Conservation (phyloP, 2,329 filamentous ascomycete species). For the Fusarium falciforme region DNA sequence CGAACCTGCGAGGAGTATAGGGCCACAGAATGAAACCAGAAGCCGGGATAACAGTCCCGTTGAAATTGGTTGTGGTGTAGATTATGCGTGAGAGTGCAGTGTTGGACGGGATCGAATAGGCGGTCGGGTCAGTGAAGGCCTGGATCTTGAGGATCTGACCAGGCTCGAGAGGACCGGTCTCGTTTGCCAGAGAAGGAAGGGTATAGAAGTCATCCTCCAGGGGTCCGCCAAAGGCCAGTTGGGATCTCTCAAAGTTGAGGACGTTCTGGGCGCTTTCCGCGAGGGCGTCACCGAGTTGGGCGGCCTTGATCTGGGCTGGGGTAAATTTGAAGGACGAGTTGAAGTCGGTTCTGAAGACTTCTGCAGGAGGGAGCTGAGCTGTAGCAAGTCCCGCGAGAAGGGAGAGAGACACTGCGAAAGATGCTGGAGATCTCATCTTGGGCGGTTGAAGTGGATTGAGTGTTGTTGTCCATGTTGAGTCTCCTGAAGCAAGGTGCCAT, state of each 20-base stretch:
- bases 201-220: constrained; percentile 55
- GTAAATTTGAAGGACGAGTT: constrained; percentile 3
- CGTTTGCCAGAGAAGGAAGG: constrained; percentile 35
- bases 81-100: constrained; percentile 60
- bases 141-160: constrained; percentile 56
- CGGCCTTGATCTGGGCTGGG: neutral
- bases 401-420: neutral
- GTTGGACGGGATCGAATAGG: constrained; percentile 55
- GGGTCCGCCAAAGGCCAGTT: neutral
- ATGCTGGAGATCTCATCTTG: neutral
- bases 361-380: neutral
- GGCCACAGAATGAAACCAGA: constrained; percentile 65
- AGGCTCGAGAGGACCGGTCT: constrained; percentile 31
- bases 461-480: neutral
- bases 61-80: constrained; percentile 58
- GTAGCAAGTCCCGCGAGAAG: neutral
- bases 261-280: neutral
- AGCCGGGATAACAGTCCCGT: constrained; percentile 58
- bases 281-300: neutral
- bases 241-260: constrained; percentile 3
- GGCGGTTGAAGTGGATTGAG: neutral
- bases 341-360: constrained; percentile 1
- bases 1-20: constrained; percentile 37
- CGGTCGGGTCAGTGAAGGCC: constrained; percentile 49
- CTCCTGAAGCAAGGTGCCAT: neutral